A percentile compares a stretch with the other conserved stretches of the same genome.
These are phyloP conservation scores for Purpureocillium takamizusanense DNA, from an alignment of 2,329 filamentous ascomycete species.

Conservation along the genomic window DNA sequence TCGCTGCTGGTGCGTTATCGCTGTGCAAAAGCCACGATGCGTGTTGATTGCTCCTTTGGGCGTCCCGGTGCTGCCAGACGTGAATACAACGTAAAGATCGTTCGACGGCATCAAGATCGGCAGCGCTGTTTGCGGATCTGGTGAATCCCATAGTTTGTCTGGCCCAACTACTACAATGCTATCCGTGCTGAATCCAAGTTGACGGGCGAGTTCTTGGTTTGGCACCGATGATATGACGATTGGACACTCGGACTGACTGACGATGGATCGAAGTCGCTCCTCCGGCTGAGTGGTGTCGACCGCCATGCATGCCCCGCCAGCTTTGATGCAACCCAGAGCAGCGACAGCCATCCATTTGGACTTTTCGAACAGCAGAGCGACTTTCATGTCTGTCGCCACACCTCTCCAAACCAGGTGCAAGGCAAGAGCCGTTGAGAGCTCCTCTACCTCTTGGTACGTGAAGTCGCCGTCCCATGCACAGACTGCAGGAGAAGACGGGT, in stretches of 20 bases:
- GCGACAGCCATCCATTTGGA: constrained; percentile 14
- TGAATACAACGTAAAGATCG: constrained; percentile 12
- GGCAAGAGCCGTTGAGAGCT: constrained; percentile 3
- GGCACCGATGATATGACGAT: constrained; percentile 2
- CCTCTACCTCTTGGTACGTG: constrained; percentile 9
- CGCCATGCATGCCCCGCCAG: constrained; percentile 14
- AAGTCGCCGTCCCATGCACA: constrained; percentile 15
- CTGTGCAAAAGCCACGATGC: constrained; percentile 9
- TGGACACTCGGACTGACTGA: constrained; percentile 1
- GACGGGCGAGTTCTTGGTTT: not conserved
- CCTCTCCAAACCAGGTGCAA: constrained; percentile 1
- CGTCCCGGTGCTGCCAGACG: constrained; percentile 10
- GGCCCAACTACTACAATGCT: constrained; percentile 1
- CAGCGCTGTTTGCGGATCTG: not conserved
- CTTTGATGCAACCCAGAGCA: constrained; percentile 13
- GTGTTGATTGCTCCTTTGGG: constrained; percentile 15
- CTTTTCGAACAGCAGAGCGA: constrained; percentile 16
- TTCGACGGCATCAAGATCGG: constrained; percentile 2
- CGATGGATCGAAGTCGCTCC: constrained; percentile 5
- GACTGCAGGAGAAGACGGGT: constrained; percentile 11
- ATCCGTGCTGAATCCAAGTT: not conserved
- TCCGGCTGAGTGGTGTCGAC: constrained; percentile 12
- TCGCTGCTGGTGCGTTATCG: constrained; percentile 9
- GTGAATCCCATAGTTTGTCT: not conserved
- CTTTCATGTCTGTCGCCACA: constrained; percentile 7